These are phyloP conservation scores for Litsea cubeba DNA, from an alignment of 164 flowering plant species.

Conservation along the genomic window DNA sequence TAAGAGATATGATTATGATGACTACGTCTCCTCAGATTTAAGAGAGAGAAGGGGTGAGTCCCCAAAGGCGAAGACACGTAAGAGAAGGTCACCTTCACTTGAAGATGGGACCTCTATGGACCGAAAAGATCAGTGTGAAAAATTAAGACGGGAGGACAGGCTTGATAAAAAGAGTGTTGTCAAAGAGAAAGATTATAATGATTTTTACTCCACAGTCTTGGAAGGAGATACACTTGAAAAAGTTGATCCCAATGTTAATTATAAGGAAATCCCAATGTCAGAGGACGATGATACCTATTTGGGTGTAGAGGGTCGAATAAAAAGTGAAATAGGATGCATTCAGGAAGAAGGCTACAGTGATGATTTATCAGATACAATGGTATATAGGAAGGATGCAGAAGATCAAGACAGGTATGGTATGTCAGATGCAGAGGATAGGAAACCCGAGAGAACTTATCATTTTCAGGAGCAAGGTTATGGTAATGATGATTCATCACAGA, in stretches of 20 bases:
- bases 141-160: background rate
- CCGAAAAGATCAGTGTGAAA: background rate
- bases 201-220: background rate
- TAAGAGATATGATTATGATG: slow-evolving; percentile 6
- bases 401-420: slow-evolving; percentile 6
- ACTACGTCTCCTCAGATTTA: slow-evolving; percentile 5
- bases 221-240: slow-evolving; percentile 3
- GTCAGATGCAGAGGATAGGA: slow-evolving; percentile 6
- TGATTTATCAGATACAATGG: background rate
- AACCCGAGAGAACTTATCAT: slow-evolving; percentile 3
- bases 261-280: slow-evolving; percentile 1
- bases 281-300: background rate
- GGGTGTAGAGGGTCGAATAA: slow-evolving; percentile 1
- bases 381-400: slow-evolving; percentile 5
- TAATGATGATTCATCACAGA: background rate
- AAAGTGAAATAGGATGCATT: background rate
- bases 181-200: background rate
- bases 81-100: slow-evolving; percentile 1
- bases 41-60: slow-evolving; percentile 4
- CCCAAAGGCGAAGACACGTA: slow-evolving; percentile 8
- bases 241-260: background rate
- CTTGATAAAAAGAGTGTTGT: background rate
- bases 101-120: slow-evolving; percentile 13
- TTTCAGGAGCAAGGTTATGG: slow-evolving; percentile 3
- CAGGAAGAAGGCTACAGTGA: background rate